Base-by-base conservation (phyloP, 768 basidiomycete species). In the Phaeotremella fagi region DNA sequence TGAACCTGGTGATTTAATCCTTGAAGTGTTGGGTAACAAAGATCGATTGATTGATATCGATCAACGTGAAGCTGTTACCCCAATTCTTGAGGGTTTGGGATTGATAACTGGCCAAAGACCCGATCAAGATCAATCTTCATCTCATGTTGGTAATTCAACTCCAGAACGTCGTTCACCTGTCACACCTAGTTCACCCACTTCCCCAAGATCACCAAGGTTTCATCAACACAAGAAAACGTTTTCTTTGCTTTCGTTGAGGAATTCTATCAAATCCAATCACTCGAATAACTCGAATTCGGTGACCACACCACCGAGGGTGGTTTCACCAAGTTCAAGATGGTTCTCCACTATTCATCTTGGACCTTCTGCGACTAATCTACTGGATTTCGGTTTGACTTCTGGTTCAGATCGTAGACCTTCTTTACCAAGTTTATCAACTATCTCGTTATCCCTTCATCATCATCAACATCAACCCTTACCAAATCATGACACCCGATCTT, bases 371-470 rank as follows among this genome's bases (percentile, higher is more conserved):
- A n/a, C n/a, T n/a, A n/a, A n/a, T n/a, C n/a, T n/a, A n/a, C n/a
- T n/a, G n/a, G n/a, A n/a, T n/a, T n/a, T n/a, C n/a, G n/a, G n/a
- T n/a, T n/a, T n/a, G n/a, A n/a, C n/a, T n/a, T n/a, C 9, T 35
- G 11, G 54, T 25, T 24, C 53, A 15, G 53, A 54, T 29, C 53
- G 58, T 1, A 24, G 58, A 41, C 58, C 58, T 2, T 60, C 58
- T 22, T 41, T 60, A 20, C 58, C 58, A 4, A 23, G 18, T 16
- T 5, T 22, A 7, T 24, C 46, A 7, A 29, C 26, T 4, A 15
- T 31, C 4, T 22, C 25, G 15, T 12, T 20, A 22, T 20, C 22
- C 20, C 38, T 11, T 41, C 12, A 20, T 11, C 37, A 41, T 15
- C 47, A 14, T 31, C 28, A 36, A 7, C n/a, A 15, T 31, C 16